Evolutionary conservation across 2,329 filamentous ascomycete species (phyloP).

Genomic region (Hymenoscyphus linearis): DNA sequence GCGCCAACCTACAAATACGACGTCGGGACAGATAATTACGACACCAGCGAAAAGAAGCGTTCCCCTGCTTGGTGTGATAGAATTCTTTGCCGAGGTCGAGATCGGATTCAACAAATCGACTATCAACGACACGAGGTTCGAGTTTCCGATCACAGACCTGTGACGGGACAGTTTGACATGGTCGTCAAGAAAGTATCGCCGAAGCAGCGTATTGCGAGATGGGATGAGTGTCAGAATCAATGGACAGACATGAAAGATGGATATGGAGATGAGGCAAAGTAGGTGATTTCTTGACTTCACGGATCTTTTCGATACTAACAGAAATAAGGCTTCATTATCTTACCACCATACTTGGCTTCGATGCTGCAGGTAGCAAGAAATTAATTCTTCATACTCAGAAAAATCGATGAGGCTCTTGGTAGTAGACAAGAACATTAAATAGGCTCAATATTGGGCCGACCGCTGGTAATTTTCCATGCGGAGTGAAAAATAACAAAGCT

Average conservation of each 20-base stretch:
- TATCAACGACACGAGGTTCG: slow-evolving; percentile 86
- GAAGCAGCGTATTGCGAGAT: slow-evolving; percentile 57
- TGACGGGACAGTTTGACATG: slow-evolving; percentile 78
- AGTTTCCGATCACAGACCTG: slow-evolving; percentile 88
- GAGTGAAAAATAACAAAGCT: not conserved
- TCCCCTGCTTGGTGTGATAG: slow-evolving; percentile 96
- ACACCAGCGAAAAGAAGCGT: slow-evolving; percentile 89
- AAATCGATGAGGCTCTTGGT: slow-evolving; percentile 13
- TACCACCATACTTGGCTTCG: slow-evolving; percentile 52
- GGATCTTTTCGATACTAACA: slow-evolving; percentile 8
- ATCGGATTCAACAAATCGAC: slow-evolving; percentile 79
- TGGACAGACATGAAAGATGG: slow-evolving; percentile 68
- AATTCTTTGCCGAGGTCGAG: slow-evolving; percentile 75
- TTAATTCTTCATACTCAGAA: slow-evolving; percentile 20
- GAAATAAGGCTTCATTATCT: slow-evolving; percentile 55
- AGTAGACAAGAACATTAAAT: not conserved
- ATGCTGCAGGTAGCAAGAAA: slow-evolving; percentile 22
- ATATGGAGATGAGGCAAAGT: slow-evolving; percentile 73
- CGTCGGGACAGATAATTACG: slow-evolving; percentile 88
- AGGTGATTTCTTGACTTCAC: slow-evolving; percentile 36
- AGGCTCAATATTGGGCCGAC: not conserved
- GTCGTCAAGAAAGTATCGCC: slow-evolving; percentile 77
- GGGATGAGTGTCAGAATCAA: slow-evolving; percentile 68
- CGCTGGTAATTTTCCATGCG: not conserved
- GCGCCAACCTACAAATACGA: slow-evolving; percentile 98